A percentile compares a stretch with the other conserved stretches of the same genome.
phyloP scores from a whole-genome alignment of 1,139 yeast species.

The Hyphopichia fennica region DNA sequence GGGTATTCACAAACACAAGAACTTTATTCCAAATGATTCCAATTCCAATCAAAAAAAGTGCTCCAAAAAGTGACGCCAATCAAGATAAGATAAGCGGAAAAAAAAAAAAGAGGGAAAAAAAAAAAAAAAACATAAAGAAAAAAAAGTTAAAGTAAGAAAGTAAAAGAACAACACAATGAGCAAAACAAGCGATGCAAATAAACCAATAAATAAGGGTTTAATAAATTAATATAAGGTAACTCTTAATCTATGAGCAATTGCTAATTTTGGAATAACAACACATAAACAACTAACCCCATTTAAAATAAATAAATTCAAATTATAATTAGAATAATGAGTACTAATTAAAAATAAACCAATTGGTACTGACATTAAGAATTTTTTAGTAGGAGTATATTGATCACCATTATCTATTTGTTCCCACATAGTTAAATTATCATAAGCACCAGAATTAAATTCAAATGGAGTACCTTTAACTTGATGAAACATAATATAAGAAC shows the following conservation, averaged over 20 bases:
- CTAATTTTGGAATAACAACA: conserved; percentile 87
- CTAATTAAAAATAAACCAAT: conserved; percentile 80
- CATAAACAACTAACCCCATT: conserved; percentile 79
- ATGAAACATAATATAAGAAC: conserved; percentile 95
- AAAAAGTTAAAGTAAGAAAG: neutral
- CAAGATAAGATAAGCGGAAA: too few species aligned
- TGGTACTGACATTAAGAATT: conserved; percentile 88
- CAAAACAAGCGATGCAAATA: neutral
- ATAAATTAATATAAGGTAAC: conserved; percentile 47
- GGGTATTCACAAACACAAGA: too few species aligned
- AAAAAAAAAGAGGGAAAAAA: neutral
- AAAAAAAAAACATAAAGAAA: neutral
- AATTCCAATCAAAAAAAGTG: too few species aligned
- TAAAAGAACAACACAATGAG: neutral
- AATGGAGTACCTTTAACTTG: conserved; percentile 96
- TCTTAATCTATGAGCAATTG: conserved; percentile 75
- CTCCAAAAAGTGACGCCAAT: too few species aligned
- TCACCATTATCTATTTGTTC: conserved; percentile 97
- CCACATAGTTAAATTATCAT: conserved; percentile 97
- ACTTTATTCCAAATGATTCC: too few species aligned
- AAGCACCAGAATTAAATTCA: conserved; percentile 95
- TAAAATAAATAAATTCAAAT: conserved; percentile 71
- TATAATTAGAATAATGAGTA: conserved; percentile 89
- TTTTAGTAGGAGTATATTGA: conserved; percentile 94
- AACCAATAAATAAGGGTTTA: neutral